Percentiles rank a stretch among this genome's conserved stretches.
These are phyloP conservation scores for Lithohypha guttulata DNA, from an alignment of 2,329 filamentous ascomycete species.

Conservation along the genomic window DNA sequence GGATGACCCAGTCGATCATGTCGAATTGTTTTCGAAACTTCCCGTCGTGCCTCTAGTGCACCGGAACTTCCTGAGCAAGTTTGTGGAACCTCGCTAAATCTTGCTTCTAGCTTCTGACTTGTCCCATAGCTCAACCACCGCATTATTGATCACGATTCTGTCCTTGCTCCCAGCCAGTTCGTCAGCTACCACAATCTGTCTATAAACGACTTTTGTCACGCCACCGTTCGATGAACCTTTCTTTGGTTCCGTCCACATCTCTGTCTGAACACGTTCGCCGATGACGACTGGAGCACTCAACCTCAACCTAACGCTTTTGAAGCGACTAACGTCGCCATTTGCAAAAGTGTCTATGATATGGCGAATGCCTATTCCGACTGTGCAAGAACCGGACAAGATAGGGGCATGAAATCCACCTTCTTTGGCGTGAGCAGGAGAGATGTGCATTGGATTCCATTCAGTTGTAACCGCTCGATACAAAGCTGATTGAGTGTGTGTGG, in stretches of 20 bases:
- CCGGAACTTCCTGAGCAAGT: background rate
- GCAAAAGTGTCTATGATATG: conserved; percentile 13
- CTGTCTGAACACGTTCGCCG: conserved; percentile 12
- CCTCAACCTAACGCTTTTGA: conserved; percentile 13
- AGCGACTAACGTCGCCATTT: conserved; percentile 6
- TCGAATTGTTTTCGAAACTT: background rate
- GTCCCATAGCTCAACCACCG: conserved; percentile 6
- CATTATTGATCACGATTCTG: conserved; percentile 7
- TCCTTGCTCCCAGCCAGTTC: conserved; percentile 6
- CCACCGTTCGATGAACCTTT: background rate
- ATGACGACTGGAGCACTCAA: conserved; percentile 13
- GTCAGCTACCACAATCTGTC: conserved; percentile 2
- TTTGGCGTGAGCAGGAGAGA: conserved; percentile 10
- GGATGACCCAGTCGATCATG: no score
- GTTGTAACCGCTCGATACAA: conserved; percentile 13
- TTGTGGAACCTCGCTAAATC: background rate
- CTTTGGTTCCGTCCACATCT: conserved; percentile 10
- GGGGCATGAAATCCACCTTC: conserved; percentile 12
- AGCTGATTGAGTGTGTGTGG: conserved; percentile 11
- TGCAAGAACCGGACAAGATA: conserved; percentile 13
- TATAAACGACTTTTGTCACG: background rate
- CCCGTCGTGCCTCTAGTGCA: background rate
- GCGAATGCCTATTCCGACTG: conserved; percentile 12
- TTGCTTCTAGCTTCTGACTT: background rate
- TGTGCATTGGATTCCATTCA: conserved; percentile 15